Evolutionary conservation across 1,284 basidiomycete species (phyloP).

Genomic region (Ustilago sp.): DNA sequence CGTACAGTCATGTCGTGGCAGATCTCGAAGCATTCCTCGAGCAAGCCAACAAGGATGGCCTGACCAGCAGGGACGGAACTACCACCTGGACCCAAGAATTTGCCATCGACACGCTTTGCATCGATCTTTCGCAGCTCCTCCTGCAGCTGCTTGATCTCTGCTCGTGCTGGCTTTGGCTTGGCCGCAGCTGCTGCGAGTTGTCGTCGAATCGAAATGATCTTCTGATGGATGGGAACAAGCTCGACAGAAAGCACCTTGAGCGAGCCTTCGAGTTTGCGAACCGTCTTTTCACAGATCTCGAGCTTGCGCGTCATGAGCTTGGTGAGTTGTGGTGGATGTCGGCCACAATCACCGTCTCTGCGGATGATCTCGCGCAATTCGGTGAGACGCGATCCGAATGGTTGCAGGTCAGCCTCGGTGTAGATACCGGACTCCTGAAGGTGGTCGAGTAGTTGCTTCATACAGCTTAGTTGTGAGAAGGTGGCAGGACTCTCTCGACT

Average conservation of each 20-base stretch:
- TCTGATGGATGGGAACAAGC: conserved; percentile 72
- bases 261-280: conserved; percentile 61
- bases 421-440: conserved; percentile 67
- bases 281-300: conserved; percentile 78
- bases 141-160: conserved; percentile 87
- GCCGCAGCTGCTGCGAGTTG: conserved; percentile 89
- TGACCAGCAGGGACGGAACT: conserved; percentile 87
- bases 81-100: conserved; percentile 92
- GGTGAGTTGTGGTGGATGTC: conserved; percentile 86
- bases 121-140: conserved; percentile 95
- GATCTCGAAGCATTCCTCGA: conserved; percentile 98
- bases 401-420: conserved; percentile 67
- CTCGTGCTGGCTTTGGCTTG: conserved; percentile 83
- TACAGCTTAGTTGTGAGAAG: conserved; percentile 67
- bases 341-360: conserved; percentile 75
- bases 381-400: conserved; percentile 61
- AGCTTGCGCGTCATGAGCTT: conserved; percentile 90
- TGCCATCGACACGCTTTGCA: conserved; percentile 88
- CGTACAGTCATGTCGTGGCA: conserved; percentile 94
- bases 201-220: conserved; percentile 86
- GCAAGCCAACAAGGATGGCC: conserved; percentile 76
- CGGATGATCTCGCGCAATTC: conserved; percentile 67
- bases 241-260: conserved; percentile 69
- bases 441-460: conserved; percentile 69
- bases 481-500: conserved; percentile 66